These are phyloP conservation scores for Paramecium primaurelia DNA, from an alignment of 73 alveolate species.

Conservation along the genomic window DNA sequence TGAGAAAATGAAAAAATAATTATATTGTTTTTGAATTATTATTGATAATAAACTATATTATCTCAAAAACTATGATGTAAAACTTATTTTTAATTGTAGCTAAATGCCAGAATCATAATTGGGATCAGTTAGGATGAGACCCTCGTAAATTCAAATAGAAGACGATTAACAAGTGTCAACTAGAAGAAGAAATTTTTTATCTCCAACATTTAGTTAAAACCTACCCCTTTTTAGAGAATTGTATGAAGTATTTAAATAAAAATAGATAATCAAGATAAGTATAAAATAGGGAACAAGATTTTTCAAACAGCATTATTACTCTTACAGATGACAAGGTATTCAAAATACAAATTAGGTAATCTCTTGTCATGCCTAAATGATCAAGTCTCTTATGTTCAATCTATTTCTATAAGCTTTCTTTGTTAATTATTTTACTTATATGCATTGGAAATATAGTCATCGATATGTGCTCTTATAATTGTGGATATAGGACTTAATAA, in stretches of 20 bases:
- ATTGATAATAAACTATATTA: not conserved
- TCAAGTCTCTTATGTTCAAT: conserved; percentile 15
- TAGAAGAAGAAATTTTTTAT: conserved; percentile 19
- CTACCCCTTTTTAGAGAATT: conserved; percentile 36
- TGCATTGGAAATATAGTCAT: conserved; percentile 51
- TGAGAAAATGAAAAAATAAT: not conserved
- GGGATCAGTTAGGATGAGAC: conserved; percentile 49
- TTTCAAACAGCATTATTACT: not conserved
- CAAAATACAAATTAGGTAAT: not conserved
- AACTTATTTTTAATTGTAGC: not conserved
- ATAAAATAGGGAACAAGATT: not conserved
- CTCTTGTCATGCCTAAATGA: conserved; percentile 37
- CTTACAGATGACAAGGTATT: conserved; percentile 24
- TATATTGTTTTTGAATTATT: not conserved
- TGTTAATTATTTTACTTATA: not conserved
- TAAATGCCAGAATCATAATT: conserved; percentile 43
- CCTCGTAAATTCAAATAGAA: conserved; percentile 17
- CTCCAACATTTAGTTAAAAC: conserved; percentile 33
- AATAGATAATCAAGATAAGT: not conserved
- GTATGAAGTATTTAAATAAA: not conserved
- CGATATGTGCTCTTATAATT: conserved; percentile 23
- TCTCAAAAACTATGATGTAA: not conserved
- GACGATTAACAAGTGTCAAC: conserved; percentile 12
- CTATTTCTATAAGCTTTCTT: not conserved
- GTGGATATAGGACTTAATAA: conserved; percentile 35